A percentile compares a stretch with the other conserved stretches of the same genome.
Conservation (phyloP, 1,139 yeast species). For the Zhuliangozyma parablackwelliae region DNA sequence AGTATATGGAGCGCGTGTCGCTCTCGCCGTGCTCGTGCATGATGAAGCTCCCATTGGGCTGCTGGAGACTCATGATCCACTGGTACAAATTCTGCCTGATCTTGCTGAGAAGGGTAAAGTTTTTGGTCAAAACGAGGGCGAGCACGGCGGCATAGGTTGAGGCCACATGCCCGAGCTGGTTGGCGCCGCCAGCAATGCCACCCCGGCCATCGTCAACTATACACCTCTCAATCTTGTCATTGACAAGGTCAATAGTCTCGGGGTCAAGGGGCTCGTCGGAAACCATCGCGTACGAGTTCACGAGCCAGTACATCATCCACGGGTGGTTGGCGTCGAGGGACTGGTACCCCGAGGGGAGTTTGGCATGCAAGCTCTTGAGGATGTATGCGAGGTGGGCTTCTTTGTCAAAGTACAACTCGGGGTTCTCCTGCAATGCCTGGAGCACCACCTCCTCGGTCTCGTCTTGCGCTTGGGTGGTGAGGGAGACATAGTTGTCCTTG, state of each 20-base stretch:
- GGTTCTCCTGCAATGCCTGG: conserved; percentile 11
- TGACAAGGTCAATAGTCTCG: conserved; percentile 7
- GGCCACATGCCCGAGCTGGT: conserved; percentile 82
- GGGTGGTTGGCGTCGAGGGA: conserved; percentile 82
- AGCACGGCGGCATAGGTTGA: conserved; percentile 77
- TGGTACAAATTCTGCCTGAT: conserved; percentile 39
- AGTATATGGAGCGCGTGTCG: conserved; percentile 84
- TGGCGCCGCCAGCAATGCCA: conserved; percentile 82
- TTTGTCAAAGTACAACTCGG: conserved; percentile 11
- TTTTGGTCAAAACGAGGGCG: conserved; percentile 54
- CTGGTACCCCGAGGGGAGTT: conserved; percentile 46
- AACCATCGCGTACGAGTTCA: conserved; percentile 40
- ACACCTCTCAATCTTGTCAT: conserved; percentile 22
- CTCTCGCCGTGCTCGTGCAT: conserved; percentile 80
- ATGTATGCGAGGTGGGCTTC: conserved; percentile 17
- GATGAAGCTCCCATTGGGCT: conserved; percentile 64
- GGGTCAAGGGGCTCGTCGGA: not conserved
- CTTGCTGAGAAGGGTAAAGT: conserved; percentile 25
- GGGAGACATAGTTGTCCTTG: conserved; percentile 16
- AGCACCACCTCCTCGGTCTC: conserved; percentile 35
- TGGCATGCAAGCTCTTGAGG: conserved; percentile 28
- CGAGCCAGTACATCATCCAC: conserved; percentile 86
- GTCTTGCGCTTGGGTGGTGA: conserved; percentile 37
- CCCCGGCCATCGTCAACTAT: conserved; percentile 41
- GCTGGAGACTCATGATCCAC: conserved; percentile 69